These are phyloP conservation scores for Neodidymelliopsis sp. DNA, from an alignment of 2,329 filamentous ascomycete species.

Conservation along the genomic window DNA sequence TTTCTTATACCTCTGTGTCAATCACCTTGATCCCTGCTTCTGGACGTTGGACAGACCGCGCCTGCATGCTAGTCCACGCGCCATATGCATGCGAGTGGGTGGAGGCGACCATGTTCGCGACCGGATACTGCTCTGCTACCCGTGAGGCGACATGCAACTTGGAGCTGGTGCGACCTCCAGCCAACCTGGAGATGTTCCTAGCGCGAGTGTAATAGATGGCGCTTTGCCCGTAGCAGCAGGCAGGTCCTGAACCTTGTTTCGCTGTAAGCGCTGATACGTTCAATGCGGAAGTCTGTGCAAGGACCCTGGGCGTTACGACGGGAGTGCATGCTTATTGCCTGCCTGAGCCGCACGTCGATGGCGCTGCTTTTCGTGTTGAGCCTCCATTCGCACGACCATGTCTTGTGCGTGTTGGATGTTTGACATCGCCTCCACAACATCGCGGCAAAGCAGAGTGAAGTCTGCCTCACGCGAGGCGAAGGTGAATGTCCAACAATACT, in stretches of 20 bases:
- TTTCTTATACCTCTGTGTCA: slow-evolving; percentile 38
- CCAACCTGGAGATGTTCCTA: slow-evolving; percentile 37
- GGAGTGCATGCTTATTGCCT: slow-evolving; percentile 22
- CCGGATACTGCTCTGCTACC: slow-evolving; percentile 21
- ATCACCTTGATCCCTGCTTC: slow-evolving; percentile 28
- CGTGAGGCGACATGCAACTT: slow-evolving; percentile 23
- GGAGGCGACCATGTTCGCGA: slow-evolving; percentile 30
- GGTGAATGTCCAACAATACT: neutral
- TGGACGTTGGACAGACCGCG: slow-evolving; percentile 39
- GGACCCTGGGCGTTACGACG: slow-evolving; percentile 30
- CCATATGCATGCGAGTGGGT: slow-evolving; percentile 40
- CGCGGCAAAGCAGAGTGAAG: slow-evolving; percentile 10
- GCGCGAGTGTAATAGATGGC: slow-evolving; percentile 37
- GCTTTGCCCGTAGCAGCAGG: slow-evolving; percentile 31
- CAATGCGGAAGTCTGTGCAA: slow-evolving; percentile 26
- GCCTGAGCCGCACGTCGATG: slow-evolving; percentile 43
- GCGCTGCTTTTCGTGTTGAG: slow-evolving; percentile 36
- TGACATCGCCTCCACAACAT: slow-evolving; percentile 29
- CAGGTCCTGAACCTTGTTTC: slow-evolving; percentile 37
- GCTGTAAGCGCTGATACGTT: slow-evolving; percentile 41
- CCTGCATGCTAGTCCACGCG: slow-evolving; percentile 35
- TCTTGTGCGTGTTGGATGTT: slow-evolving; percentile 24
- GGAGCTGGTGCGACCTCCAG: slow-evolving; percentile 10
- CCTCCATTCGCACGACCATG: slow-evolving; percentile 36
- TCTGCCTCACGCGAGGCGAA: slow-evolving; percentile 24